These are phyloP conservation scores for Rubia peregrina DNA, from an alignment of 305 asterid species.

Conservation along the genomic window DNA sequence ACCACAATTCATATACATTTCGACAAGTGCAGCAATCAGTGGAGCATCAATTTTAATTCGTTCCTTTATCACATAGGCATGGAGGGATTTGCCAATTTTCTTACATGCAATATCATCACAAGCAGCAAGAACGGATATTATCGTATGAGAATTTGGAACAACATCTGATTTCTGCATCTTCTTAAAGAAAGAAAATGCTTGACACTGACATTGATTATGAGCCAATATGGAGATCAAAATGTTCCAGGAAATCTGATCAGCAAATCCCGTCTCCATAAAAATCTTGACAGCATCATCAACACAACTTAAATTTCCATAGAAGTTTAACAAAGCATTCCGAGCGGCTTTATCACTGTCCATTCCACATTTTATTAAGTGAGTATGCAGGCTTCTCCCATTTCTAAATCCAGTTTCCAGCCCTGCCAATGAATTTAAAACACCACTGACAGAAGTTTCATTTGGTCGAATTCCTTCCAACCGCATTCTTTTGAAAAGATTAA, in stretches of 20 bases:
- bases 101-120: conserved; percentile 16
- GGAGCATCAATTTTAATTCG: conserved; percentile 13
- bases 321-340: conserved; percentile 21
- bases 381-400: conserved; percentile 27
- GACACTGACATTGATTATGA: conserved; percentile 15
- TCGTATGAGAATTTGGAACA: conserved; percentile 23
- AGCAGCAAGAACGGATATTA: conserved; percentile 26
- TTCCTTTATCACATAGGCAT: conserved; percentile 17
- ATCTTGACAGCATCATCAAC: conserved; percentile 19
- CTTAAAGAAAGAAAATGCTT: conserved; percentile 20
- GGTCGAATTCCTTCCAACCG: conserved; percentile 15
- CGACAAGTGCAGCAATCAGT: conserved; percentile 24
- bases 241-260: conserved; percentile 25
- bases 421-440: conserved; percentile 12
- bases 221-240: conserved; percentile 19
- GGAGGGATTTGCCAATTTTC: conserved; percentile 21
- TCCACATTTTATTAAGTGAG: conserved; percentile 26
- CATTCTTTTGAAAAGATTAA: conserved; percentile 19
- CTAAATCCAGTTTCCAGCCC: conserved; percentile 18
- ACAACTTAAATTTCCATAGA: conserved; percentile 19
- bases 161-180: conserved; percentile 22
- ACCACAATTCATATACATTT: conserved; percentile 32
- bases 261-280: conserved; percentile 14
- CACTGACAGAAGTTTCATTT: conserved; percentile 21
- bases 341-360: conserved; percentile 8